Evolutionary conservation across 768 basidiomycete genomes (phyloP).

Genomic region (Kwoniella newhampshirensis): DNA sequence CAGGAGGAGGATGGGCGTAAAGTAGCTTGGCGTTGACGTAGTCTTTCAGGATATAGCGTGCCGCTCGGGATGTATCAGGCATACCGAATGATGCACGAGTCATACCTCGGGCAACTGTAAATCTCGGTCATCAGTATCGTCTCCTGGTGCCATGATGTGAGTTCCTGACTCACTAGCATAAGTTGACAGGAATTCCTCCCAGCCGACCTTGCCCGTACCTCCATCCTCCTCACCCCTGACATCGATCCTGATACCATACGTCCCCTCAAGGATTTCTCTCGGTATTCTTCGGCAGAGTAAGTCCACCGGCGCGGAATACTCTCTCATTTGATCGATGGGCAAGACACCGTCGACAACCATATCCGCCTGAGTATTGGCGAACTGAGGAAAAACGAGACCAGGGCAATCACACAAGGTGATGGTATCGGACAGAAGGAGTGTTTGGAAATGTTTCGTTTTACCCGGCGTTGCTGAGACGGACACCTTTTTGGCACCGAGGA

Average conservation of each 20-base stretch:
- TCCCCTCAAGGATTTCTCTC: constrained; percentile 77
- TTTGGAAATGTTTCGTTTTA: constrained; percentile 99
- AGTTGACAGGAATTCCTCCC: constrained; percentile 74
- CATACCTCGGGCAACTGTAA: constrained; percentile 83
- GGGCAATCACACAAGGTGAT: constrained; percentile 96
- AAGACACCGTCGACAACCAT: constrained; percentile 94
- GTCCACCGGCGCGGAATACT: constrained; percentile 79
- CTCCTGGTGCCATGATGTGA: too few species aligned
- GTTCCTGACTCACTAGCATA: constrained; percentile 94
- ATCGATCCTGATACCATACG: constrained; percentile 79
- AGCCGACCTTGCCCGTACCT: constrained; percentile 66
- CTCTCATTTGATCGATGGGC: constrained; percentile 95
- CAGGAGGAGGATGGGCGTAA: constrained; percentile 81
- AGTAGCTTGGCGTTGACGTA: constrained; percentile 92
- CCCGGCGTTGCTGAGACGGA: constrained; percentile 97
- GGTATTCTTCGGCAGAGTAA: constrained; percentile 78
- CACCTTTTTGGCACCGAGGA: constrained; percentile 96
- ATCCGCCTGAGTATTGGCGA: constrained; percentile 93
- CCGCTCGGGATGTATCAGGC: constrained; percentile 92
- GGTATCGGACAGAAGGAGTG: constrained; percentile 83
- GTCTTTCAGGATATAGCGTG: constrained; percentile 90
- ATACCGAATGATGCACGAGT: constrained; percentile 92
- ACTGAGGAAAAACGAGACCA: constrained; percentile 96
- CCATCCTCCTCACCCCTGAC: constrained; percentile 71
- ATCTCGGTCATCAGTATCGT: neutral